Percentiles rank a stretch among this genome's conserved stretches.
phyloP scores from a whole-genome alignment of 352 stramenopile species.

The Pythium dissotocum region DNA sequence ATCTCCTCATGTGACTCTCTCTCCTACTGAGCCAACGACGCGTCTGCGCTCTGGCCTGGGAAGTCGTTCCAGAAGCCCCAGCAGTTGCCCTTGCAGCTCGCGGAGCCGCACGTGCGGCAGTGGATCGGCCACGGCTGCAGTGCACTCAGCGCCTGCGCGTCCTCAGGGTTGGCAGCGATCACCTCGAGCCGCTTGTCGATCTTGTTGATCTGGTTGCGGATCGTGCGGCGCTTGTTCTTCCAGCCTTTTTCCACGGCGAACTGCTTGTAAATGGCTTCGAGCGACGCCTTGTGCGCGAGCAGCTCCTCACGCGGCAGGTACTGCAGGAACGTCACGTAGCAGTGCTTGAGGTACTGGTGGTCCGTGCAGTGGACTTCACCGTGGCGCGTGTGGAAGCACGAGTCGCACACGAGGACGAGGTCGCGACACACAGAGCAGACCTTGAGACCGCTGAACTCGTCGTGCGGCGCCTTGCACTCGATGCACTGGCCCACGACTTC shows the following conservation, averaged over 20 bases:
- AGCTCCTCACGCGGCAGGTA: slow-evolving; percentile 53
- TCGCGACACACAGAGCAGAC: slow-evolving; percentile 76
- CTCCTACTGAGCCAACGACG: background rate
- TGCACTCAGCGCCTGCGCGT: slow-evolving; percentile 32
- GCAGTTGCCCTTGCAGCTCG: slow-evolving; percentile 62
- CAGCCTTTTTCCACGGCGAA: slow-evolving; percentile 59
- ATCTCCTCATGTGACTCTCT: background rate
- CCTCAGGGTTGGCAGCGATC: slow-evolving; percentile 42
- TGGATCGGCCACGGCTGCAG: slow-evolving; percentile 51
- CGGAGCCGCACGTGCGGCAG: slow-evolving; percentile 61
- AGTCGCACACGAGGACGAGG: slow-evolving; percentile 66
- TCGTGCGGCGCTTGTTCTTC: slow-evolving; percentile 71
- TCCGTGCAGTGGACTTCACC: slow-evolving; percentile 75
- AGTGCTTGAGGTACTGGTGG: slow-evolving; percentile 73
- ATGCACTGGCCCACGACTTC: slow-evolving; percentile 77
- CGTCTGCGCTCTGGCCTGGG: slow-evolving; percentile 9
- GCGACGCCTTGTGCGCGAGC: slow-evolving; percentile 39
- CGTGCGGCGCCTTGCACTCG: slow-evolving; percentile 45
- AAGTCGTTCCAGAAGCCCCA: slow-evolving; percentile 78
- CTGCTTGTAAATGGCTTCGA: slow-evolving; percentile 53
- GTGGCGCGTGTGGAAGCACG: slow-evolving; percentile 55
- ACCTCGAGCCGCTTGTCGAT: slow-evolving; percentile 47
- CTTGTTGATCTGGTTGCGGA: slow-evolving; percentile 78
- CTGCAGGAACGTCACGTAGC: slow-evolving; percentile 72
- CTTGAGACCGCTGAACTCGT: slow-evolving; percentile 43